Base-by-base conservation (phyloP, 805 yeast species). In the Candida argentea region DNA sequence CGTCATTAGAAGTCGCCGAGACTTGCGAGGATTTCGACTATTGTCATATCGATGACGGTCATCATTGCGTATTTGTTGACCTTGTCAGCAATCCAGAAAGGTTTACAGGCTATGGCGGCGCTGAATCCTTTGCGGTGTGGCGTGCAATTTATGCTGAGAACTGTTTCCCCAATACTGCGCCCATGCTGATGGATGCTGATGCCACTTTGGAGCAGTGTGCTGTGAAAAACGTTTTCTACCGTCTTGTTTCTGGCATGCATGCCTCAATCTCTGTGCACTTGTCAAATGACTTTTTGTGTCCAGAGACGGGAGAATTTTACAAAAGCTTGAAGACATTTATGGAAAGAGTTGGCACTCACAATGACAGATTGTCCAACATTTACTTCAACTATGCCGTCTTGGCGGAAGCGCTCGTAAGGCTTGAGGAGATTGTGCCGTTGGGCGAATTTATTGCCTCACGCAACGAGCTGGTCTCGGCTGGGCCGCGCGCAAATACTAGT, bases 41-140 rank as follows among this genome's bases (percentile, higher is more conserved):
- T 57, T 76, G 83, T 46, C 82, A 76, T 46, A 55, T 76, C 21
- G 83, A 75, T 42, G 66, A 69, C 25, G 72, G 68, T 39, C 73
- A 73, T 42, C 69, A 75, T 35, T 76, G 86, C 30, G 95, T 85
- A 2, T 78, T 79, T 43, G 94, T 91, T 16, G 85, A 87, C 44
- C 66, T 91, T 32, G 64, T 78, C 13, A 83, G 81, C 30, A 93
- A 93, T 47, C 95, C 95, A 1, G 99, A 91, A 54, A 66, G 97
- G 44, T 91, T 83, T 58, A 93, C 98, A 0, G 98, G 98, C 0
- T 91, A 91, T 47, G 81, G 86, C 18, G 98, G 98, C 17, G 74
- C 77, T 28, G 95, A 91, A 45, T 84, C 95, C 14, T 74, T 78
- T 40, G 85, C 80, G 48, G 84, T 91, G 26, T 91, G 99, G 99